A percentile compares a stretch with the other conserved stretches of the same genome.
phyloP scores from a whole-genome alignment of 1,284 basidiomycete genomes.

The Microbotryum violaceum region DNA sequence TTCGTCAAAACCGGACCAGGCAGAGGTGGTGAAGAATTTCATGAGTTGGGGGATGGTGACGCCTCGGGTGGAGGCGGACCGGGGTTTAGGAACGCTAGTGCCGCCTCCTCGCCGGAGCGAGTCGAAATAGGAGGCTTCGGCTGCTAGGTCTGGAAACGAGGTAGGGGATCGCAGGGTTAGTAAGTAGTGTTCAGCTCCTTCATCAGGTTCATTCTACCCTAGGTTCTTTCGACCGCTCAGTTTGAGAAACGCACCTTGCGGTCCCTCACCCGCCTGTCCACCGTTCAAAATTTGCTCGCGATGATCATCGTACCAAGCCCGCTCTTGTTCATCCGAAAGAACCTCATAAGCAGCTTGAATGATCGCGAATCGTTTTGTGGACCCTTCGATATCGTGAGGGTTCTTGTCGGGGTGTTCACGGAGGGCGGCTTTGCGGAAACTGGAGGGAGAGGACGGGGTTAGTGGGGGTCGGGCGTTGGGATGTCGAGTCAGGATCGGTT shows the following conservation, averaged over 20 bases:
- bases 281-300: constrained; percentile 55
- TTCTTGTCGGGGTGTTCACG: constrained; percentile 46
- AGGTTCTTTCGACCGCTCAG: not conserved
- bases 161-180: not conserved
- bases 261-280: constrained; percentile 4
- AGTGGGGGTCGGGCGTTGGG: not conserved
- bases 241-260: constrained; percentile 1
- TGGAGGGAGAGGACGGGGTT: not conserved
- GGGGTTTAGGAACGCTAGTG: not conserved
- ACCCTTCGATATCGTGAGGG: constrained; percentile 53
- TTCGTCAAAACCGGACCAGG: constrained; percentile 67
- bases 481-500: not conserved
- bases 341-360: constrained; percentile 93
- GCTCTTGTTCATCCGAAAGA: constrained; percentile 86
- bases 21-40: constrained; percentile 71
- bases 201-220: constrained; percentile 40
- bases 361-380: constrained; percentile 78
- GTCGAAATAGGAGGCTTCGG: constrained; percentile 51
- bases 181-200: constrained; percentile 47
- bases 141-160: constrained; percentile 52
- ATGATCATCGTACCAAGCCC: constrained; percentile 98
- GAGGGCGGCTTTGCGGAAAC: constrained; percentile 37
- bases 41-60: constrained; percentile 68
- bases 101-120: constrained; percentile 10
- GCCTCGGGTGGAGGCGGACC: constrained; percentile 39